Evolutionary conservation across 306 rosid genomes (phyloP).

Genomic region (Vicia villosa): DNA sequence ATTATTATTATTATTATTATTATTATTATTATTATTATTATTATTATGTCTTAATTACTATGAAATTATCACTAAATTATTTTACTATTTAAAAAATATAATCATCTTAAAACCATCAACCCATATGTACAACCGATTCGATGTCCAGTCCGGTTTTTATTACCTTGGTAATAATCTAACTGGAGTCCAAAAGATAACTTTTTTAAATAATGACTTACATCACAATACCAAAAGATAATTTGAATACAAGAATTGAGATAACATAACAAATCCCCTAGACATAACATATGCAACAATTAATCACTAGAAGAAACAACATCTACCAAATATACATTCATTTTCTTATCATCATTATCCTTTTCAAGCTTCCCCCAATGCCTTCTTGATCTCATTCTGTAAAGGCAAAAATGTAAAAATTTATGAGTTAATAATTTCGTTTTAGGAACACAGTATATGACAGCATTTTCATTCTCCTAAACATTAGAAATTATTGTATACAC

Average conservation of each 20-base stretch:
- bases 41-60: too few species aligned
- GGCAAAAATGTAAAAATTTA: neutral
- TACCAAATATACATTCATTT: conserved; percentile 40
- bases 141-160: too few species aligned
- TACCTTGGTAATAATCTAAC: too few species aligned
- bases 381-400: conserved; percentile 67
- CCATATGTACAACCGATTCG: too few species aligned
- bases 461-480: neutral
- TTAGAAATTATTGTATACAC: conserved; percentile 25
- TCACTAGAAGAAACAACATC: conserved; percentile 30
- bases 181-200: neutral
- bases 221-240: conserved; percentile 24
- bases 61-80: too few species aligned
- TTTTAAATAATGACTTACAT: conserved; percentile 1
- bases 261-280: neutral
- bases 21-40: too few species aligned
- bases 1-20: too few species aligned
- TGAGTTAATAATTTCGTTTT: conserved; percentile 30
- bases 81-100: too few species aligned
- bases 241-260: neutral
- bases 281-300: conserved; percentile 19
- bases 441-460: conserved; percentile 4
- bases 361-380: conserved; percentile 63
- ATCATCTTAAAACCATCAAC: too few species aligned
- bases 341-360: conserved; percentile 7